These are phyloP conservation scores for Kodamaea ohmeri DNA, from an alignment of 1,139 yeast species.

Conservation along the genomic window DNA sequence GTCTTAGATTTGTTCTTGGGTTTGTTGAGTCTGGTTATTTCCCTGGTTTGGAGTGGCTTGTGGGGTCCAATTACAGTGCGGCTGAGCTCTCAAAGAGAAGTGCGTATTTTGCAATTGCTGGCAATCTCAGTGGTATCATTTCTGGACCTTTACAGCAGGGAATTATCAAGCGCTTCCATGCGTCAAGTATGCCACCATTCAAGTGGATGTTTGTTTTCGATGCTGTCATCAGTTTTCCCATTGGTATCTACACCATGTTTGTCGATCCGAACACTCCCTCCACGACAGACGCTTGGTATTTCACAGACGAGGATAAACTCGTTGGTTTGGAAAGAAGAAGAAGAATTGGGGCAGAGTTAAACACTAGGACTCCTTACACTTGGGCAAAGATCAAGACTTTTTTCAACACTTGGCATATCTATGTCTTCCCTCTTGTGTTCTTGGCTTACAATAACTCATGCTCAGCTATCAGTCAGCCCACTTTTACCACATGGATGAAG, in stretches of 20 bases:
- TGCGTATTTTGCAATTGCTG: slow-evolving; percentile 47
- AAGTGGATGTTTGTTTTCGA: slow-evolving; percentile 42
- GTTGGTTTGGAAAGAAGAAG: slow-evolving; percentile 42
- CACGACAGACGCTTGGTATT: slow-evolving; percentile 39
- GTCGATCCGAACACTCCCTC: slow-evolving; percentile 40
- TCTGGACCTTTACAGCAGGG: slow-evolving; percentile 40
- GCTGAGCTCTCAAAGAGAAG: slow-evolving; percentile 48
- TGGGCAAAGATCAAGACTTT: slow-evolving; percentile 38
- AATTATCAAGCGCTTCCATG: slow-evolving; percentile 27
- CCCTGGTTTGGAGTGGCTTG: slow-evolving; percentile 43
- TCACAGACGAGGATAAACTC: slow-evolving; percentile 31
- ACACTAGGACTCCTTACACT: slow-evolving; percentile 43
- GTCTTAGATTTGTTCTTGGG: slow-evolving; percentile 57
- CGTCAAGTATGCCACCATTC: slow-evolving; percentile 30
- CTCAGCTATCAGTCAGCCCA: slow-evolving; percentile 43
- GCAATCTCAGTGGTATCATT: slow-evolving; percentile 42
- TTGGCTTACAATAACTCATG: slow-evolving; percentile 50
- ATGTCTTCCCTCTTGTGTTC: slow-evolving; percentile 47
- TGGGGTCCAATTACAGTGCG: slow-evolving; percentile 19
- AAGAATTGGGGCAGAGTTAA: slow-evolving; percentile 44
- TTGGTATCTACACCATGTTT: slow-evolving; percentile 35
- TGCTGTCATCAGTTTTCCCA: slow-evolving; percentile 36
- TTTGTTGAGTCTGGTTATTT: slow-evolving; percentile 58
- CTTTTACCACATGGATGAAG: slow-evolving; percentile 56
- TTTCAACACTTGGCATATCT: slow-evolving; percentile 50